Evolutionary conservation across 2,329 filamentous ascomycete species (phyloP), one percentile per base, ranked within the genome.

Genomic region (Colletotrichum incanum): DNA sequence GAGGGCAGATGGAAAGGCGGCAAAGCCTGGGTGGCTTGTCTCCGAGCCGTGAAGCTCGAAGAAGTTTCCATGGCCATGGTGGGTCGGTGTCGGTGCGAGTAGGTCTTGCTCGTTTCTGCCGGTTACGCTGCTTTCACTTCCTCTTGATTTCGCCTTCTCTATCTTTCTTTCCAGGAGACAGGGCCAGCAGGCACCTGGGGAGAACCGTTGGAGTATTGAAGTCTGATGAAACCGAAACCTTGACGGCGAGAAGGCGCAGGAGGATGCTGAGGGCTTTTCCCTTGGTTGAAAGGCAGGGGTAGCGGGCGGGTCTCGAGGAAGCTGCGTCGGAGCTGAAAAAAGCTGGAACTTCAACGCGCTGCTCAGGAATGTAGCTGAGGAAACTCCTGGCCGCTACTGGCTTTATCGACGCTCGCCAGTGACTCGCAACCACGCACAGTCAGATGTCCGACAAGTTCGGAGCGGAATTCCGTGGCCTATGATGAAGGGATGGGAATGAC

Each of bases 1-100:
- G 92, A 90, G 75, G 90, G 90, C 23, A 94, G 88, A 78, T 93
- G 90, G 79, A 94, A 93, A 76, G 84, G 88, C 70, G 92, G 92
- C 74, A 95, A 87, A 76, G 89, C 88, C 70, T 89, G 90, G 74
- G 92, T 90, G 78, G 92, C 92, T 78, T 91, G 89, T 81, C 93
- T 90, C 78, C 93, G 89, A 81, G 91, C 88, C 76, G 91, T 90
- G 80, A 95, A 91, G 84, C 92, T 93, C 79, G 88, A 86, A 77
- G 89, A 62, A 39, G 72, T 73, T 39, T 72, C 72, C 64, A 73
- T 72, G 12, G 70, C 66, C 70, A 70, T 72, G n/a, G 20, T 43
- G 67, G 49, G 56, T 55, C 31, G 47, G 45, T 37, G 26, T 70
- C 31, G 59, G 16, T 28, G 41, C 47, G 28, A 20, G 16, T 62